A percentile compares a stretch with the other conserved stretches of the same genome.
phyloP scores from a whole-genome alignment of 2,329 filamentous ascomycete species.

The Fusarium sp. region DNA sequence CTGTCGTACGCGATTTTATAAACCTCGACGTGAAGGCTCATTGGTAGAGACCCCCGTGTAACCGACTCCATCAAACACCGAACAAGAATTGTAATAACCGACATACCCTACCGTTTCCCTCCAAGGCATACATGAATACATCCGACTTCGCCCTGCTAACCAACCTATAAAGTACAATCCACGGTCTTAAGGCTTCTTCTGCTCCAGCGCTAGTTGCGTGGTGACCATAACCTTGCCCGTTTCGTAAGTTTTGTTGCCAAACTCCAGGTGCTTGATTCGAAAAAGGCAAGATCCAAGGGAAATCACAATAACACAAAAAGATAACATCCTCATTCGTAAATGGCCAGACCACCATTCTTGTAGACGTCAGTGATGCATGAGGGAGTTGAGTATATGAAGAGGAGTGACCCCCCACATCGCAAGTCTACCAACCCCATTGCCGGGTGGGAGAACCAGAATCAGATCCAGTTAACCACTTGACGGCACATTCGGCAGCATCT shows the following conservation, averaged over 20 bases:
- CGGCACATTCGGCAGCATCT: constrained; percentile 87
- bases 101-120: constrained; percentile 16
- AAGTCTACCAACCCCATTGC: constrained; percentile 42
- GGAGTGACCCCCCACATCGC: constrained; percentile 1
- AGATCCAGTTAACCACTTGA: constrained; percentile 66
- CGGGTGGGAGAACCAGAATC: constrained; percentile 44
- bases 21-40: not conserved
- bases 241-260: constrained; percentile 33
- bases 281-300: constrained; percentile 12
- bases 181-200: constrained; percentile 1
- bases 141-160: constrained; percentile 3
- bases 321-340: constrained; percentile 19
- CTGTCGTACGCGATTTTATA: not conserved
- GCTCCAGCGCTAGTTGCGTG: constrained; percentile 9
- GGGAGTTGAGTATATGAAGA: constrained; percentile 10
- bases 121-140: constrained; percentile 27
- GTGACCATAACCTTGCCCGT: constrained; percentile 22
- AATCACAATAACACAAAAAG: constrained; percentile 10
- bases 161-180: constrained; percentile 20
- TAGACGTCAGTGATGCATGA: not conserved
- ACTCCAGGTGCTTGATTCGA: constrained; percentile 39
- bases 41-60: constrained; percentile 2
- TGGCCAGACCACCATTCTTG: not conserved
- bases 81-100: constrained; percentile 13
- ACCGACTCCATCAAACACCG: constrained; percentile 20